A percentile compares a stretch with the other conserved stretches of the same genome.
Conservation (phyloP, 2,329 filamentous ascomycete genomes). For the Cordyceps tenuipes region DNA sequence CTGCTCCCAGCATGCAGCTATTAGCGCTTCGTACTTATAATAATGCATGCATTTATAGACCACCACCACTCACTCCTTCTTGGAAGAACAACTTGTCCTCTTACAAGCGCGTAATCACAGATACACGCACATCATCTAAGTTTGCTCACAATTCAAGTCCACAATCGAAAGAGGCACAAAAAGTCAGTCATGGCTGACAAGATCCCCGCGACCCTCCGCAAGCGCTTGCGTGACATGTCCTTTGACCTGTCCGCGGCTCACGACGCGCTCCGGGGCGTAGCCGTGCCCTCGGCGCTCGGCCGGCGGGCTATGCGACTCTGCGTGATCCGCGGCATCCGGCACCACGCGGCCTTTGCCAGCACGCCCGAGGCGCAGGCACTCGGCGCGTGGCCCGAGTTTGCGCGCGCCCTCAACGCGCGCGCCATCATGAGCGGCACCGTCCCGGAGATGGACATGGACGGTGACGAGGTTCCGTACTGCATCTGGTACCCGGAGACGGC, state of each 20-base stretch:
- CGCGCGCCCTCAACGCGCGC: slow-evolving; percentile 21
- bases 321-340: neutral
- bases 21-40: no score
- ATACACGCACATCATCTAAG: no score
- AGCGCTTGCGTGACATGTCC: neutral
- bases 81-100: no score
- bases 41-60: no score
- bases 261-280: neutral
- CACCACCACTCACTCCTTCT: no score
- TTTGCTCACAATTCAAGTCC: no score
- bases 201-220: neutral
- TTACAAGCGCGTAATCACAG: no score
- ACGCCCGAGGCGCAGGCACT: neutral
- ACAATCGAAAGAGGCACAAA: no score
- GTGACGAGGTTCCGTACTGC: slow-evolving; percentile 24
- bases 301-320: neutral
- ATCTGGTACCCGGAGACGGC: slow-evolving; percentile 31
- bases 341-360: neutral
- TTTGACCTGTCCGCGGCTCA: neutral
- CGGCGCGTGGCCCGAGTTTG: neutral
- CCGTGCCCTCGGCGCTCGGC: neutral
- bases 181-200: neutral
- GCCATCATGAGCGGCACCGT: slow-evolving; percentile 27
- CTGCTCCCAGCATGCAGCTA: no score
- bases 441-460: slow-evolving; percentile 18